Evolutionary conservation across 176 grass and related monocot genomes (phyloP), one percentile per base, ranked within the genome.

Genomic region (Melocanna baccifera): DNA sequence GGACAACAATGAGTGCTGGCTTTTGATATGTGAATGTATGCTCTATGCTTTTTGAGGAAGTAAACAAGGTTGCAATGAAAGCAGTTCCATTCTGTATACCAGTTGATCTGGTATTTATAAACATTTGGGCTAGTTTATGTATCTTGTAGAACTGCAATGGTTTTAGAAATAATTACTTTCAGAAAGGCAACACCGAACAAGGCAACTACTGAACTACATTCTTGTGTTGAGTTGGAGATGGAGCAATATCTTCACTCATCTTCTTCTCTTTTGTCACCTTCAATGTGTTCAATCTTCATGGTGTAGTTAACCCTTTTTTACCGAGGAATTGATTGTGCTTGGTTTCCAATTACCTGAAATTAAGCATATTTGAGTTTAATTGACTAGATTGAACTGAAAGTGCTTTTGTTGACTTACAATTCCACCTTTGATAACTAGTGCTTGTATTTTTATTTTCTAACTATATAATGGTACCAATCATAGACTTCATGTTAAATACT

Each of bases 11-110:
- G 32, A 36, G 30, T 83, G 62, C 43, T 62, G 32, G 2, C 40
- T 75, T 57, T 81, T 82, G 53, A 75, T 74, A 45, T 79, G 40
- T 85, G 56, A 87, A 65, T 56, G 8, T 37, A 63, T 56, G 68
- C 30, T 89, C 47, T 46, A 12, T 85, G 9, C 14, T 43, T 94
- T 90, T 79, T 69, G 28, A 26, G 76, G 77, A 87, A 84, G 42
- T 71, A 83, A 57, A 69, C 39, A 62, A 71, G n/a, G 39, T 52
- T 20, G 30, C 19, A 42, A 62, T 62, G 11, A 75, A 59, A 74
- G 62, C 47, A 57, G 15, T 68, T 82, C 82, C 65, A 47, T 82
- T 77, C 15, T 81, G 52, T 50, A 70, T 77, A 53, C 53, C 41
- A 66, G 34, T 37, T 34, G 42, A 77, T 58, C 37, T 71, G 55